A percentile compares a stretch with the other conserved stretches of the same genome.
Conservation (phyloP, 163 green algal genomes). For the Scenedesmus sp. region DNA sequence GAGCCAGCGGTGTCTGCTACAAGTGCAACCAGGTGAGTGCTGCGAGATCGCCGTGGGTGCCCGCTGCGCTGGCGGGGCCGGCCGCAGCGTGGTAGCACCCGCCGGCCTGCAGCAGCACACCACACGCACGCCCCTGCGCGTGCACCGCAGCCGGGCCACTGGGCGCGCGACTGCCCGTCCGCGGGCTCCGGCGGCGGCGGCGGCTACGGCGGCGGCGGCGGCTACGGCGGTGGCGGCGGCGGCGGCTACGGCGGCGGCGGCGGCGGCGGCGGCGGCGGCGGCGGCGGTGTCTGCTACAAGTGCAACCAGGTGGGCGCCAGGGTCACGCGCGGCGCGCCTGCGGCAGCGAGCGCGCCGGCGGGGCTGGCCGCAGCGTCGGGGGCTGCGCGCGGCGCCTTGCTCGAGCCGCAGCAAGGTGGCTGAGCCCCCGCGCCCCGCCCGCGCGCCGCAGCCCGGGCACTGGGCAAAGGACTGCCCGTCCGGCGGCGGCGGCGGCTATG, state of each 20-base stretch:
- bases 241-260: background rate
- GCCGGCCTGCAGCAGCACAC: no score
- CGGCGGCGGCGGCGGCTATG: background rate
- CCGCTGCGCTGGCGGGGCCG: no score
- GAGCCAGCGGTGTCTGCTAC: background rate
- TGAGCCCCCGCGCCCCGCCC: no score
- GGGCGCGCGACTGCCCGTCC: constrained; percentile 8
- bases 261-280: no score
- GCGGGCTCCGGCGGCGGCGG: background rate
- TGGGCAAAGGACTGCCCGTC: no score
- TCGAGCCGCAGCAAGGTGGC: background rate
- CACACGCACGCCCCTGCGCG: no score
- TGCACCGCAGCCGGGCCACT: constrained; percentile 25
- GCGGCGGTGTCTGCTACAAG: constrained; percentile 12
- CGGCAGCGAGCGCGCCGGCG: no score
- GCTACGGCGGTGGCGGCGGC: background rate
- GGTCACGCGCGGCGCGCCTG: no score
- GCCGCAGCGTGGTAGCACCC: no score
- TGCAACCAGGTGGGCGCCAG: constrained; percentile 6
- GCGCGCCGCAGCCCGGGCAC: no score
- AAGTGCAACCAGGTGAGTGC: constrained; percentile 22
- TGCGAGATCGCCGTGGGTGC: no score
- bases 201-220: background rate
- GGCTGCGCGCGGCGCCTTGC: background rate
- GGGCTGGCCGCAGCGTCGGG: no score